Evolutionary conservation across 768 basidiomycete species (phyloP).

Genomic region (Trametopsis cervina): DNA sequence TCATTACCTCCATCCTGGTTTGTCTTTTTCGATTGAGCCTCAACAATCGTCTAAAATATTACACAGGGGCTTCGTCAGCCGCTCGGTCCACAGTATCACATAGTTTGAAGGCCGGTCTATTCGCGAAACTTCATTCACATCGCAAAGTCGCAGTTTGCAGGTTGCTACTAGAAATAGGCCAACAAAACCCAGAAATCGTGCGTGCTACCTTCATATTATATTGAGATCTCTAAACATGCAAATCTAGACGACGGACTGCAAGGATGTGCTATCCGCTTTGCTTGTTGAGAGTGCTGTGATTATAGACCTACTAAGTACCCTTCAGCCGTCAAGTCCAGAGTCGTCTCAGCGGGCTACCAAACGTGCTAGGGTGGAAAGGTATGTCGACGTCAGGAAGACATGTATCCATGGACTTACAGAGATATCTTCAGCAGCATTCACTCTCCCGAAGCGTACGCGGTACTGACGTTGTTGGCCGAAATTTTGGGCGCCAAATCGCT

Average conservation of each 20-base stretch:
- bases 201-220: conserved; percentile 16
- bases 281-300: conserved; percentile 48
- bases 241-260: conserved; percentile 21
- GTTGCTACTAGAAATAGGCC: conserved; percentile 47
- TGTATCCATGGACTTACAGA: background rate
- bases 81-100: conserved; percentile 36
- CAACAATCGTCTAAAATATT: conserved; percentile 5
- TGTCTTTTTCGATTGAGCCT: background rate
- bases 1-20: conserved; percentile 42
- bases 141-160: conserved; percentile 51
- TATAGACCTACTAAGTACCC: conserved; percentile 39
- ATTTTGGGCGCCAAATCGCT: conserved; percentile 57
- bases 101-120: conserved; percentile 49
- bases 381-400: conserved; percentile 10
- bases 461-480: conserved; percentile 59
- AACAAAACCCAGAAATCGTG: conserved; percentile 42
- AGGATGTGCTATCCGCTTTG: conserved; percentile 41
- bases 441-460: conserved; percentile 29
- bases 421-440: background rate
- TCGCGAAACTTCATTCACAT: conserved; percentile 42
- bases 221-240: background rate
- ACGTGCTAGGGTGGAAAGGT: conserved; percentile 57
- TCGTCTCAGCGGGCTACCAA: conserved; percentile 49
- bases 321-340: conserved; percentile 40
- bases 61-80: conserved; percentile 32